A percentile compares a stretch with the other conserved stretches of the same genome.
These are phyloP conservation scores for Colletotrichum eleusines DNA, from an alignment of 2,329 filamentous ascomycete genomes.

Conservation along the genomic window DNA sequence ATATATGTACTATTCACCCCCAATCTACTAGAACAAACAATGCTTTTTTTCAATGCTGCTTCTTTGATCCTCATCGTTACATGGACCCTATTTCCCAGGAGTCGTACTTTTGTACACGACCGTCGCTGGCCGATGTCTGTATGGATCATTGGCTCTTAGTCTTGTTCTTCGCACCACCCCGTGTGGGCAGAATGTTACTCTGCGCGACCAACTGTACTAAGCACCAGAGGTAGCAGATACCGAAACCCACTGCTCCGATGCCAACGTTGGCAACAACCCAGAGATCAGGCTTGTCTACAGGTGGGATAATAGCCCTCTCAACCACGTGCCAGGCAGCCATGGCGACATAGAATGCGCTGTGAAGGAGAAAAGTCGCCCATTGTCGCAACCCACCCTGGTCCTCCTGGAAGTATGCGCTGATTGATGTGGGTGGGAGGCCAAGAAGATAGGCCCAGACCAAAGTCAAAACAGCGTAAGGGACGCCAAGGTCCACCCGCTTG, in stretches of 20 bases:
- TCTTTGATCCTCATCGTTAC: slow-evolving; percentile 15
- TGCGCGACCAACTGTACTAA: slow-evolving; percentile 74
- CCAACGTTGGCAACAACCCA: slow-evolving; percentile 95
- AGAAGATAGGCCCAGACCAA: slow-evolving; percentile 93
- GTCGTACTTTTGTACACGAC: slow-evolving; percentile 24
- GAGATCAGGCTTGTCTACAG: slow-evolving; percentile 85
- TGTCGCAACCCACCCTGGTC: slow-evolving; percentile 60
- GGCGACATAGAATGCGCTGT: slow-evolving; percentile 78
- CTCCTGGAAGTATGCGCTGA: slow-evolving; percentile 74
- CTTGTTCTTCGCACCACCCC: slow-evolving; percentile 31
- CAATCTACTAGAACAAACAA: neutral
- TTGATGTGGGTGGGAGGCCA: slow-evolving; percentile 83
- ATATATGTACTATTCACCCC: slow-evolving; percentile 1
- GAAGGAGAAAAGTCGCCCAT: slow-evolving; percentile 75
- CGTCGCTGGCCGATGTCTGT: slow-evolving; percentile 21
- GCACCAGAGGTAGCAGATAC: slow-evolving; percentile 92
- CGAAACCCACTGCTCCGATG: slow-evolving; percentile 86
- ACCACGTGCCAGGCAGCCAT: slow-evolving; percentile 87
- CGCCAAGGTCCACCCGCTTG: slow-evolving; percentile 81
- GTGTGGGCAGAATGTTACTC: slow-evolving; percentile 62
- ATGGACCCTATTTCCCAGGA: slow-evolving; percentile 8
- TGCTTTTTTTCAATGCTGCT: slow-evolving; percentile 16
- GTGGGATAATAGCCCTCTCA: slow-evolving; percentile 77
- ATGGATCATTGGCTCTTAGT: slow-evolving; percentile 31
- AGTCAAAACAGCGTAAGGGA: slow-evolving; percentile 88